A percentile compares a stretch with the other conserved stretches of the same genome.
These are phyloP conservation scores for Diplodia sapinea DNA, from an alignment of 2,329 filamentous ascomycete genomes.

Conservation along the genomic window DNA sequence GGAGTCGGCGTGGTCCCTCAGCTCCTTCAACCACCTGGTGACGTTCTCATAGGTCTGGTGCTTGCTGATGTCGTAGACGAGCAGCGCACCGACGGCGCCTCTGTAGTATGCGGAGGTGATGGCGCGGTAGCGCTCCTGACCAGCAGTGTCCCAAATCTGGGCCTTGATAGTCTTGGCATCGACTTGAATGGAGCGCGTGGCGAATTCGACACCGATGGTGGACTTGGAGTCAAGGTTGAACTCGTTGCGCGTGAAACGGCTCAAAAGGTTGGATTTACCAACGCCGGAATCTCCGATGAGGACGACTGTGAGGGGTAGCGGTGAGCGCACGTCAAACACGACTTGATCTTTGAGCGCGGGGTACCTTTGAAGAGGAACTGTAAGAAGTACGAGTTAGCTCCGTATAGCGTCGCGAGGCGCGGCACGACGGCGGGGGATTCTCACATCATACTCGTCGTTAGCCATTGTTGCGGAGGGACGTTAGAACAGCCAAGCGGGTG, in stretches of 20 bases:
- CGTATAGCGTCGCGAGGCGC: slow-evolving; percentile 35
- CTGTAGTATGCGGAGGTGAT: slow-evolving; percentile 99
- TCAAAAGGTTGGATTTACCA: slow-evolving; percentile 99
- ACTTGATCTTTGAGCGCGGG: slow-evolving; percentile 35
- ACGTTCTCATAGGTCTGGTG: slow-evolving; percentile 99
- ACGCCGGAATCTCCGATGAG: slow-evolving; percentile 99
- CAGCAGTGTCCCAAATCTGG: slow-evolving; percentile 99
- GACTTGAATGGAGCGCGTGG: slow-evolving; percentile 97
- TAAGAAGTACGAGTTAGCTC: slow-evolving; percentile 43
- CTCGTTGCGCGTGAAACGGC: slow-evolving; percentile 99
- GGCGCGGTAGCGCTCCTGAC: slow-evolving; percentile 97
- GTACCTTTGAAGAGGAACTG: slow-evolving; percentile 99
- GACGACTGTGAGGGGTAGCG: slow-evolving; percentile 70
- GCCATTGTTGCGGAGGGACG: slow-evolving; percentile 69
- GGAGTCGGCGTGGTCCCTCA: slow-evolving; percentile 95
- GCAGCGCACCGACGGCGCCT: slow-evolving; percentile 92
- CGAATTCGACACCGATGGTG: slow-evolving; percentile 99
- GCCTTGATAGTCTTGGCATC: slow-evolving; percentile 99
- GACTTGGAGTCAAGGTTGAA: slow-evolving; percentile 99
- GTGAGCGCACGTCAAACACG: slow-evolving; percentile 39
- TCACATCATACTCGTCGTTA: slow-evolving; percentile 99
- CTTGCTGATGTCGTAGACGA: slow-evolving; percentile 99
- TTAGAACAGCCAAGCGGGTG: slow-evolving; percentile 12
- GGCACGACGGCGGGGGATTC: slow-evolving; percentile 47
- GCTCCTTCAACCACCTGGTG: slow-evolving; percentile 97